Percentiles rank a stretch among this genome's conserved stretches.
phyloP scores from a whole-genome alignment of 129 eudicot genomes.

The Helianthus annuus region HanXRQr2.0-SUNRISE NC_035445.2:76663021-76663520 shows the following conservation, averaged over 20 bases:
- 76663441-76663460: conserved; percentile 46
- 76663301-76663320: not conserved
- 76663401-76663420: conserved; percentile 1
- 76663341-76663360: not conserved
- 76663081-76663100: too few species aligned
- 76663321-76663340: not conserved
- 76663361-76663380: not conserved
- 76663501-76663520: conserved; percentile 84
- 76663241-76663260: too few species aligned
- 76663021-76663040: too few species aligned
- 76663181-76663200: too few species aligned
- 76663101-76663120: too few species aligned
- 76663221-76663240: too few species aligned
- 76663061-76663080: too few species aligned
- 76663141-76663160: too few species aligned
- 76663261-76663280: not conserved
- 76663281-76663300: not conserved
- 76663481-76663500: conserved; percentile 84
- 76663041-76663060: too few species aligned
- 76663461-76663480: conserved; percentile 94
- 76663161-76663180: too few species aligned
- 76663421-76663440: not conserved
- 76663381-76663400: not conserved
- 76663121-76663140: too few species aligned
- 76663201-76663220: too few species aligned